These are phyloP conservation scores for Singerocomus inundabilis DNA, from an alignment of 1,284 basidiomycete species.

Conservation along the genomic window DNA sequence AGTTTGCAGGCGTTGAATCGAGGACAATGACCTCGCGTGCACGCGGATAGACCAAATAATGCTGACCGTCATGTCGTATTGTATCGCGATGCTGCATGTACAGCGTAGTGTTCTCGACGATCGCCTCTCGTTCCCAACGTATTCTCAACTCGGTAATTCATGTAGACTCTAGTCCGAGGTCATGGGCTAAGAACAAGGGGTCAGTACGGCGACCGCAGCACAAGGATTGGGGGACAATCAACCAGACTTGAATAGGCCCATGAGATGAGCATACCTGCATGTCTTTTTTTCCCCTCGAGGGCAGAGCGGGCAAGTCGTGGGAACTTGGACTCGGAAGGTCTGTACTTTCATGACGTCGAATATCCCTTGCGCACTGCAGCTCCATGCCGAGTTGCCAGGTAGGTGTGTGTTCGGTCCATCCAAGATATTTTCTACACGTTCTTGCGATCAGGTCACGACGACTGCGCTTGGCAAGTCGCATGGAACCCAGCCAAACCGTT, in stretches of 20 bases:
- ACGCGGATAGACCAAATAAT: too few species aligned
- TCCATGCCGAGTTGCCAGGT: conserved; percentile 35
- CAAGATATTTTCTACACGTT: background rate
- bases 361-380: conserved; percentile 22
- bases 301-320: too few species aligned
- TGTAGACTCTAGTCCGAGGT: background rate
- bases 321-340: too few species aligned
- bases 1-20: too few species aligned
- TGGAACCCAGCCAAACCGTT: conserved; percentile 88
- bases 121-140: too few species aligned
- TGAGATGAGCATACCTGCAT: too few species aligned
- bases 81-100: too few species aligned
- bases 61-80: too few species aligned
- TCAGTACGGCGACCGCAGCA: background rate
- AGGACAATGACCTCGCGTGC: too few species aligned
- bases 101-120: too few species aligned
- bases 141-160: too few species aligned
- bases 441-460: conserved; percentile 65
- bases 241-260: background rate
- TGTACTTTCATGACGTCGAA: conserved; percentile 24
- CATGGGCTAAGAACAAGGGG: background rate
- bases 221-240: background rate
- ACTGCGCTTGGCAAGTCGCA: conserved; percentile 85
- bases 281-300: too few species aligned
- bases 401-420: background rate